A percentile compares a stretch with the other conserved stretches of the same genome.
Evolutionary conservation across 2,329 filamentous ascomycete species (phyloP).

Genomic region (Passalora sequoiae): DNA sequence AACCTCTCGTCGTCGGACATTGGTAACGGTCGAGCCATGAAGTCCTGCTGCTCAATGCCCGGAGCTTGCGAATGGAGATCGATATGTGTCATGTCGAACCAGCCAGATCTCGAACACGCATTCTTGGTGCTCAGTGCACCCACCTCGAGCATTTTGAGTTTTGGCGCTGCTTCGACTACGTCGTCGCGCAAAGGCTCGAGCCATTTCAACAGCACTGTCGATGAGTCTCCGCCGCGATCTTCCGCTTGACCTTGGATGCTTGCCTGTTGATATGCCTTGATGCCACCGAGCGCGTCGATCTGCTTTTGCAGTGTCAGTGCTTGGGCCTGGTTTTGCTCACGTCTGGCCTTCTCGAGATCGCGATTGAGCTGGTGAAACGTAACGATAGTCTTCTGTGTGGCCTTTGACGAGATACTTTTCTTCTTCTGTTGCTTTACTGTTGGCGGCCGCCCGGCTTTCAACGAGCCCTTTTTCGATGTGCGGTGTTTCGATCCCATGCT

Average conservation of each 20-base stretch:
- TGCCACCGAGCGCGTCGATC: slow-evolving; percentile 54
- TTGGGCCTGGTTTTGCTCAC: slow-evolving; percentile 37
- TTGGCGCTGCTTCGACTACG: slow-evolving; percentile 1
- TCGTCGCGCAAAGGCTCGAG: slow-evolving; percentile 31
- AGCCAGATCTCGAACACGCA: slow-evolving; percentile 67
- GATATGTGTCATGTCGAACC: slow-evolving; percentile 74
- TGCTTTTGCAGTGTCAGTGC: slow-evolving; percentile 44
- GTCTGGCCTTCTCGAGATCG: slow-evolving; percentile 48
- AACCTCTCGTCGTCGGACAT: slow-evolving; percentile 59
- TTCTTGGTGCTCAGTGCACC: slow-evolving; percentile 82
- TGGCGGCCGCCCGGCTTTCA: slow-evolving; percentile 40
- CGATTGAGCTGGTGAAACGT: slow-evolving; percentile 58
- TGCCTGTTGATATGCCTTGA: slow-evolving; percentile 57
- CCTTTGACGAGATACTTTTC: slow-evolving; percentile 50
- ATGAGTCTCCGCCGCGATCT: slow-evolving; percentile 60
- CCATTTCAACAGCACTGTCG: slow-evolving; percentile 56
- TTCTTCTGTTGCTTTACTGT: slow-evolving; percentile 34
- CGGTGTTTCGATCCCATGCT: neutral
- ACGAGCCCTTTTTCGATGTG: slow-evolving; percentile 8
- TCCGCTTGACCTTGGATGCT: slow-evolving; percentile 58
- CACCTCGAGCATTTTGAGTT: slow-evolving; percentile 74
- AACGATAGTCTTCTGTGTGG: slow-evolving; percentile 55
- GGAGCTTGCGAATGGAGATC: slow-evolving; percentile 82
- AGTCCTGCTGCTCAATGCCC: slow-evolving; percentile 82
- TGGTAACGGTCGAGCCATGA: slow-evolving; percentile 82